These are phyloP conservation scores for Colletotrichum scovillei DNA, from an alignment of 2,329 filamentous ascomycete genomes.

Conservation along the genomic window DNA sequence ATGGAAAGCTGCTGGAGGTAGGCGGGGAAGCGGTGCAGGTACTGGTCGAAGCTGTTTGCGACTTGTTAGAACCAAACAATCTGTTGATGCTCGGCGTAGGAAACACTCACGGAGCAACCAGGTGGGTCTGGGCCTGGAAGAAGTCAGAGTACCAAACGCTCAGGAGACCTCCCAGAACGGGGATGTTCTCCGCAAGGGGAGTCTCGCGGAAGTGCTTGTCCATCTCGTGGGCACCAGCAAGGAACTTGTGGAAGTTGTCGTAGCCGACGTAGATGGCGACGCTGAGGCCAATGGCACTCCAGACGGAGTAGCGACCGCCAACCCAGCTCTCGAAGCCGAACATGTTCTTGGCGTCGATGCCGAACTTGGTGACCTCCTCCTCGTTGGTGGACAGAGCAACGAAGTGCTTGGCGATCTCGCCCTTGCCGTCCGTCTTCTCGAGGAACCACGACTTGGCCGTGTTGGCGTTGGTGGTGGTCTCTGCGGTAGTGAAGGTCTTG, in stretches of 20 bases:
- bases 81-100: not conserved
- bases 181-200: conserved; percentile 94
- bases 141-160: conserved; percentile 99
- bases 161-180: conserved; percentile 88
- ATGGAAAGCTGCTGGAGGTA: conserved; percentile 99
- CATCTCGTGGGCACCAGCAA: conserved; percentile 95
- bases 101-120: conserved; percentile 85
- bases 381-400: conserved; percentile 98
- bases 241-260: conserved; percentile 97
- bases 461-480: conserved; percentile 97
- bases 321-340: conserved; percentile 99
- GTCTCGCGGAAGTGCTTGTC: conserved; percentile 97
- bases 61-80: not conserved
- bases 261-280: conserved; percentile 95
- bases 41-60: conserved; percentile 86
- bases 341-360: conserved; percentile 99
- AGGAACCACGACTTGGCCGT: conserved; percentile 98
- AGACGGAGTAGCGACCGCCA: conserved; percentile 97
- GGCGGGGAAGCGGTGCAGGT: conserved; percentile 97
- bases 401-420: conserved; percentile 97
- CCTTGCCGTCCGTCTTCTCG: conserved; percentile 79
- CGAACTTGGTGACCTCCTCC: conserved; percentile 95
- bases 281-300: conserved; percentile 97
- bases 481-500: conserved; percentile 99
- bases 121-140: conserved; percentile 96